Evolutionary conservation across 139 green algal species (phyloP).

Genomic region (Chlorella sp.): DNA sequence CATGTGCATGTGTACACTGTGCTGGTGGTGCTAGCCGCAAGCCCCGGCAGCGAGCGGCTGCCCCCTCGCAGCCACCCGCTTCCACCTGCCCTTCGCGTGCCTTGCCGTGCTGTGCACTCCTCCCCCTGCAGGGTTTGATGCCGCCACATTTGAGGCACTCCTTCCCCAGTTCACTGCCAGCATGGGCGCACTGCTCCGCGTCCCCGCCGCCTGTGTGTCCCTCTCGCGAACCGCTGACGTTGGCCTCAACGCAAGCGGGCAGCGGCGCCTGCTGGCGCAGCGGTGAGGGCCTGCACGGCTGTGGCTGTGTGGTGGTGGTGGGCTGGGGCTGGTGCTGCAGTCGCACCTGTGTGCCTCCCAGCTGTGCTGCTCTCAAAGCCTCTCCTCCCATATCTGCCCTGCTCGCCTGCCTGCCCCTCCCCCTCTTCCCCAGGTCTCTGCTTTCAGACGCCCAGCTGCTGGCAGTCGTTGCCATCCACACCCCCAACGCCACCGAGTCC

Average conservation of each 20-base stretch:
- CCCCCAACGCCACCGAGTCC: neutral
- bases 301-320: too few species aligned
- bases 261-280: constrained; percentile 14
- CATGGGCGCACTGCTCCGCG: neutral
- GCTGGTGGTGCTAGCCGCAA: neutral
- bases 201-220: neutral
- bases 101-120: neutral
- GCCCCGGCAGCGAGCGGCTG: too few species aligned
- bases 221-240: neutral
- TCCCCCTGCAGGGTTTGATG: neutral
- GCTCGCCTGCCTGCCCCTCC: neutral
- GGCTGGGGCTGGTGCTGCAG: too few species aligned
- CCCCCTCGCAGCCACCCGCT: neutral
- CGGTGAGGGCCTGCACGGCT: neutral
- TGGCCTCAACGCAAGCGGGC: neutral
- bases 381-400: neutral
- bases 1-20: too few species aligned
- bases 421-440: neutral
- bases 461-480: neutral
- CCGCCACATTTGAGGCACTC: neutral
- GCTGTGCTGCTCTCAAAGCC: neutral
- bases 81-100: neutral
- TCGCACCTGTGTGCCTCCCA: neutral
- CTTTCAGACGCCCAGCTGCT: neutral
- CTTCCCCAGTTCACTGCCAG: neutral